phyloP scores from a whole-genome alignment of 2,329 filamentous ascomycete species.

The Beauveria caledonica region DNA sequence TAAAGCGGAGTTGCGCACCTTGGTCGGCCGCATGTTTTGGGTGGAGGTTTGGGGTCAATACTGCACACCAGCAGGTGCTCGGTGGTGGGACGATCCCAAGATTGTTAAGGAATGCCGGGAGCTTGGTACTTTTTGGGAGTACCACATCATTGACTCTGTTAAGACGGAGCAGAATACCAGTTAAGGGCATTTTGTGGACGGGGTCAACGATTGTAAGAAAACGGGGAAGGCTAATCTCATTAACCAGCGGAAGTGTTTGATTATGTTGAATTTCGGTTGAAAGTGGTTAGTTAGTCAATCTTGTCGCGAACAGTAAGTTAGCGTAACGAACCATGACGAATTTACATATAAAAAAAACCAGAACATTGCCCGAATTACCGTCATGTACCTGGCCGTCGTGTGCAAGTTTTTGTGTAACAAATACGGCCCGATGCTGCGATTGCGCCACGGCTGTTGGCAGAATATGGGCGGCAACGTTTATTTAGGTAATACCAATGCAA shows the following conservation, averaged over 20 bases:
- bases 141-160: slow-evolving; percentile 46
- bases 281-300: background rate
- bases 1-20: slow-evolving; percentile 40
- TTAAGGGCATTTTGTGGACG: background rate
- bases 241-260: slow-evolving; percentile 2
- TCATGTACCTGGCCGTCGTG: background rate
- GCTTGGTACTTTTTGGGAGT: slow-evolving; percentile 50
- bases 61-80: slow-evolving; percentile 33
- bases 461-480: too few relatives aligned
- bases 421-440: background rate
- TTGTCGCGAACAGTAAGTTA: background rate
- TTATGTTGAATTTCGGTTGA: background rate
- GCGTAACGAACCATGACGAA: background rate
- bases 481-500: too few relatives aligned
- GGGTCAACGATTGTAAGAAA: background rate
- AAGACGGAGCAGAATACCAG: slow-evolving; percentile 24
- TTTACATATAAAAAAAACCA: background rate
- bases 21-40: slow-evolving; percentile 51
- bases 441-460: background rate
- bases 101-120: slow-evolving; percentile 48
- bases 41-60: slow-evolving; percentile 50
- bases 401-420: background rate
- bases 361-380: background rate
- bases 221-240: background rate
- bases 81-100: slow-evolving; percentile 55